Conservation (phyloP, 1,139 yeast genomes). For the Sugiyamaella paludigena region DNA sequence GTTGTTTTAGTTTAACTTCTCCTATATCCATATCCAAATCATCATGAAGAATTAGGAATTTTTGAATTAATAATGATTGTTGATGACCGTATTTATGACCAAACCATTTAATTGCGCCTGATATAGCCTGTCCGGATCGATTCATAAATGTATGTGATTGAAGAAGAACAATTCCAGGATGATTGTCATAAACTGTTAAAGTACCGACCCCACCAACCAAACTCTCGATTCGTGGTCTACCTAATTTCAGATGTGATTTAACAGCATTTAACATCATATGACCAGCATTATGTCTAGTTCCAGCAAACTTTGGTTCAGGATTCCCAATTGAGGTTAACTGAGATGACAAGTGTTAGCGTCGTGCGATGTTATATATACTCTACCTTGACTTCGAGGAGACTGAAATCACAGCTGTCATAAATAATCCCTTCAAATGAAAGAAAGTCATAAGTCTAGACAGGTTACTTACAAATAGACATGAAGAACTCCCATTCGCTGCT, state of each 20-base stretch:
- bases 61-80: conserved; percentile 29
- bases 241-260: conserved; percentile 20
- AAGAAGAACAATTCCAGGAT: conserved; percentile 41
- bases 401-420: too few relatives aligned
- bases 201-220: conserved; percentile 19
- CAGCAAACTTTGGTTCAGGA: conserved; percentile 60
- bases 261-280: conserved; percentile 46
- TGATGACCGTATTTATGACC: conserved; percentile 18
- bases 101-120: conserved; percentile 45
- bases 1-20: conserved; percentile 54
- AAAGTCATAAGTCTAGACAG: neutral
- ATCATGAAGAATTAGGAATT: conserved; percentile 66
- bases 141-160: conserved; percentile 67
- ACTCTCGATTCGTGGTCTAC: conserved; percentile 14
- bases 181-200: conserved; percentile 27
- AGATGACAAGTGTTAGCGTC: neutral
- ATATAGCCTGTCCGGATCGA: conserved; percentile 50
- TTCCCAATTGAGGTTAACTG: conserved; percentile 63
- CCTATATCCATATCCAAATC: conserved; percentile 69
- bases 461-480: conserved; percentile 13
- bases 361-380: too few relatives aligned
- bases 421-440: neutral
- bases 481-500: conserved; percentile 8
- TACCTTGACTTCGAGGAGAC: neutral
- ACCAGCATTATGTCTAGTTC: conserved; percentile 79